phyloP scores from a whole-genome alignment of 495 filamentous ascomycete genomes.

The Cercophora scortea region DNA sequence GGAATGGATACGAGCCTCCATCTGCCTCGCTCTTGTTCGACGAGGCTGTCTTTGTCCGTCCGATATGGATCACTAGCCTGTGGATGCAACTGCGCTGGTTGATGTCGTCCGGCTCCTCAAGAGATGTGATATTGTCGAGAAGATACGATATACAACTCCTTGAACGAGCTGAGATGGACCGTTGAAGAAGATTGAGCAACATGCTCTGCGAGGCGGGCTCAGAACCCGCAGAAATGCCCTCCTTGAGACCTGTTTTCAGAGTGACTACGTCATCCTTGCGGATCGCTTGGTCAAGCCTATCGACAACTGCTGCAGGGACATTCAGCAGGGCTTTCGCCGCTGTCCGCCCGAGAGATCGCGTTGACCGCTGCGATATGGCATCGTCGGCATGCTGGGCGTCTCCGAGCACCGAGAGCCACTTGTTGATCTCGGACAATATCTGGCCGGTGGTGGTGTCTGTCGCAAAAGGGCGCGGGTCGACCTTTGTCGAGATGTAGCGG shows the following conservation, averaged over 20 bases:
- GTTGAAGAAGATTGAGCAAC: constrained; percentile 72
- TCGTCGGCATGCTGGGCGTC: constrained; percentile 67
- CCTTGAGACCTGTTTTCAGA: constrained; percentile 51
- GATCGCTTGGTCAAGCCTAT: constrained; percentile 70
- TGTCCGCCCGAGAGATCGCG: constrained; percentile 61
- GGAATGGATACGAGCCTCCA: constrained; percentile 33
- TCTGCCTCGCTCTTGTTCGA: constrained; percentile 39
- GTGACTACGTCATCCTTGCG: constrained; percentile 60
- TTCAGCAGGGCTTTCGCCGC: constrained; percentile 64
- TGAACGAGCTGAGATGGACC: constrained; percentile 66
- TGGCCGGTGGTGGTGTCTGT: constrained; percentile 59
- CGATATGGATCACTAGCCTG: constrained; percentile 82
- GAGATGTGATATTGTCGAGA: constrained; percentile 53
- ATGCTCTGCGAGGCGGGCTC: constrained; percentile 52
- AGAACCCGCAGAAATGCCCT: constrained; percentile 44
- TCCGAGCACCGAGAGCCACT: constrained; percentile 76
- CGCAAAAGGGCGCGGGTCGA: constrained; percentile 77
- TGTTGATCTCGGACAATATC: constrained; percentile 72
- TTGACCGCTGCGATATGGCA: constrained; percentile 60
- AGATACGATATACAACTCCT: constrained; percentile 61
- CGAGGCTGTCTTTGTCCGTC: constrained; percentile 60
- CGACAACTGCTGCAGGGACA: constrained; percentile 55
- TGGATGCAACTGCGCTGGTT: constrained; percentile 92
- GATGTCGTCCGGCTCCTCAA: constrained; percentile 85
- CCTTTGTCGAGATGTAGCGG: constrained; percentile 77